Percentiles rank a stretch among this genome's conserved stretches.
Evolutionary conservation across 2,329 filamentous ascomycete genomes (phyloP).

Genomic region (Phialophora tarda): DNA sequence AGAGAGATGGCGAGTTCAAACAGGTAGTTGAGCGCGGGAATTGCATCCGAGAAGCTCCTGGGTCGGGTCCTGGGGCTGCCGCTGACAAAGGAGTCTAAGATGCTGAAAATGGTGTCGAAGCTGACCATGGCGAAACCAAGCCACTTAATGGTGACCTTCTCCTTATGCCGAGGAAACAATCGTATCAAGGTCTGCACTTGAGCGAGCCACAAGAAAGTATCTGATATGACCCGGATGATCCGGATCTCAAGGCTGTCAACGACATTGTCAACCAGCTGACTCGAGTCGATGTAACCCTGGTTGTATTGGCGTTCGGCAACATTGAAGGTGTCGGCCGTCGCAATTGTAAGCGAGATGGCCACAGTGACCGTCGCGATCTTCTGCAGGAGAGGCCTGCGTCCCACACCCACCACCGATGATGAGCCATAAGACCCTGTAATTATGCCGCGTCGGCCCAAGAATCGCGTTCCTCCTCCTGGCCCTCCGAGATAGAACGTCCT

Average conservation of each 20-base stretch:
- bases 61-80: conserved; percentile 65
- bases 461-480: conserved; percentile 66
- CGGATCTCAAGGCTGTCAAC: conserved; percentile 85
- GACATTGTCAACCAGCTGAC: conserved; percentile 75
- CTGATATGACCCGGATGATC: conserved; percentile 88
- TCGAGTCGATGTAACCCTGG: conserved; percentile 78
- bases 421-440: conserved; percentile 63
- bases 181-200: conserved; percentile 97
- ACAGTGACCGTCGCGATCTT: conserved; percentile 70
- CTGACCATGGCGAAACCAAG: conserved; percentile 92
- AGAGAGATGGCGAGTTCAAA: conserved; percentile 87
- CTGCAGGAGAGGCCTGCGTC: conserved; percentile 91
- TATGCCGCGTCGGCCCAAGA: conserved; percentile 77
- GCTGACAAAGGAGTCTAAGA: conserved; percentile 81
- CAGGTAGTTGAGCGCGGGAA: conserved; percentile 87
- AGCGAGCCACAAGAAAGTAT: conserved; percentile 95
- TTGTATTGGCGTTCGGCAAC: conserved; percentile 83
- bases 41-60: conserved; percentile 81
- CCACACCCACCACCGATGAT: conserved; percentile 76
- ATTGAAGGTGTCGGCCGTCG: conserved; percentile 86
- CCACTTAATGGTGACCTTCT: conserved; percentile 99
- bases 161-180: conserved; percentile 91
- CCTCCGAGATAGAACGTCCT: conserved; percentile 89
- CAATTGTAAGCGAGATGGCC: conserved; percentile 86
- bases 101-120: conserved; percentile 87